Conservation (phyloP, 257 asterid genomes). For the Voacanga thouarsii region DNA sequence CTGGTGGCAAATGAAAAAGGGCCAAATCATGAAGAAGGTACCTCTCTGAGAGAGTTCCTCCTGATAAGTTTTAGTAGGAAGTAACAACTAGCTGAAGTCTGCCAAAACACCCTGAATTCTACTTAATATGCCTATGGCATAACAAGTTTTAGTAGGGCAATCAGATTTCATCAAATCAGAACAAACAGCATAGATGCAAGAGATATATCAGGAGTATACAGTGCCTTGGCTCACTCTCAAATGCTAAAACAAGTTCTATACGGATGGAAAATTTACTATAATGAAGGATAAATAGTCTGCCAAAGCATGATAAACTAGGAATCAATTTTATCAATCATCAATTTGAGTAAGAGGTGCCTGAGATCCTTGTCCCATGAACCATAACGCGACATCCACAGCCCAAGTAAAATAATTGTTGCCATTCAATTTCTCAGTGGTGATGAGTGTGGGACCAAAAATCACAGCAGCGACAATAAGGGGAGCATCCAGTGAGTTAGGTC, state of each 20-base stretch:
- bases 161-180: too few relatives aligned
- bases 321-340: neutral
- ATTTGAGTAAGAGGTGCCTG: neutral
- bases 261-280: neutral
- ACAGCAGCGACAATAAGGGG: neutral
- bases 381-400: neutral
- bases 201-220: too few relatives aligned
- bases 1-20: neutral
- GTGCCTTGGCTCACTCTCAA: neutral
- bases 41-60: conserved; percentile 1
- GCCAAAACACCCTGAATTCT: neutral
- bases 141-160: neutral
- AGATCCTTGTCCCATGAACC: conserved; percentile 11
- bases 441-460: neutral
- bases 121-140: too few relatives aligned
- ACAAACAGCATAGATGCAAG: too few relatives aligned
- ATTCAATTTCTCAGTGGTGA: neutral
- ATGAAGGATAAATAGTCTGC: neutral
- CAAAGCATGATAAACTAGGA: conserved; percentile 5
- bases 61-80: neutral
- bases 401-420: neutral
- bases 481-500: neutral
- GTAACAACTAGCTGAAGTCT: neutral
- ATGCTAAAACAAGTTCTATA: neutral
- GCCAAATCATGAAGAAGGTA: neutral